Percentiles rank a stretch among this genome's conserved stretches.
Evolutionary conservation across 352 stramenopile species (phyloP).

Genomic region (Phytopythium sindhum): DNA sequence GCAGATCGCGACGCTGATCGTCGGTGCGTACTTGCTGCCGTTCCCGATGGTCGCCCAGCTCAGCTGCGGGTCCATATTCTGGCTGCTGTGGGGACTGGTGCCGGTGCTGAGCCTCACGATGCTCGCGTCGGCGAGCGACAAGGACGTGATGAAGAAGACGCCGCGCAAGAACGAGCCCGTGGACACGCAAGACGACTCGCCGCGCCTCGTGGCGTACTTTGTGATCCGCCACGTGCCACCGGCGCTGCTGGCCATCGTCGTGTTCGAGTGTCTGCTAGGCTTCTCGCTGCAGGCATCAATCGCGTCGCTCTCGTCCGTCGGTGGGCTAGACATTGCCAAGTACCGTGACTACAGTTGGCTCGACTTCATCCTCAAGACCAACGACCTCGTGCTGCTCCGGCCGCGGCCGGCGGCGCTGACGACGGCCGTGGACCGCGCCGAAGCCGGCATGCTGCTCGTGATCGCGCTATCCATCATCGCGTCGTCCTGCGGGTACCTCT

Average conservation of each 20-base stretch:
- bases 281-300: constrained; percentile 52
- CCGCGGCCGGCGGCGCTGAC: constrained; percentile 44
- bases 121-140: constrained; percentile 66
- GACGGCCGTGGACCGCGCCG: constrained; percentile 65
- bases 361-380: constrained; percentile 55
- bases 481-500: constrained; percentile 73
- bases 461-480: constrained; percentile 64
- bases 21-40: constrained; percentile 60
- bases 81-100: constrained; percentile 79
- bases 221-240: constrained; percentile 68
- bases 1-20: constrained; percentile 72
- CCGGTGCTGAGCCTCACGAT: constrained; percentile 73
- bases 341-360: constrained; percentile 48
- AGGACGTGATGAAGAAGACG: constrained; percentile 80
- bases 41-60: constrained; percentile 77
- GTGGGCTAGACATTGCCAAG: constrained; percentile 7
- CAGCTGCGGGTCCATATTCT: constrained; percentile 77
- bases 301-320: neutral
- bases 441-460: constrained; percentile 69
- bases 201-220: constrained; percentile 64
- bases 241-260: constrained; percentile 44
- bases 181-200: constrained; percentile 54
- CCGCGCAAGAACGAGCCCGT: constrained; percentile 82
- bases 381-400: constrained; percentile 34
- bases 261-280: constrained; percentile 70